Evolutionary conservation across 495 filamentous ascomycete species (phyloP), one percentile per base, ranked within the genome.

Genomic region (Neurospora sp.): DNA sequence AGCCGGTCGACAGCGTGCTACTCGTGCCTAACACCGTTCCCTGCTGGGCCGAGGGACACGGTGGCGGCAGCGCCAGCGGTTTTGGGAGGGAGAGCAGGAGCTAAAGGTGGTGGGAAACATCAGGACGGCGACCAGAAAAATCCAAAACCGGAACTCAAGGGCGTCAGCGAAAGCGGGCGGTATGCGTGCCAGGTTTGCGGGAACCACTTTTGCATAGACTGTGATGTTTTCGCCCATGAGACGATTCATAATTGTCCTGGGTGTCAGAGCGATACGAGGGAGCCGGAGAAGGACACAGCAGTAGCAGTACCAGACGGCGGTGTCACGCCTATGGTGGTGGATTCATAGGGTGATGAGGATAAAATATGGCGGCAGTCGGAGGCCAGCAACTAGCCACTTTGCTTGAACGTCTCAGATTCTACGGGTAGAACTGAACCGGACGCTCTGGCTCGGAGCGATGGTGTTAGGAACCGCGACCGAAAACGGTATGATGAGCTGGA

Each of bases 201-300:
- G 7, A 91, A 92, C 69, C 93, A 97, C 80, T 99, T 98, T 77
- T 99, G 96, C 85, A 94, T 98, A 75, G 96, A 98, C 79, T 99
- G 96, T 78, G 96, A 98, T 81, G 87, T 98, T 6, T 98, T 93
- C 82, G 91, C 91, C 31, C 96, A 99, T 82, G 93, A 97, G 81
- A 89, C 93, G 4, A 86, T 97, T 53, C 94, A 99, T 80, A 98
- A 98, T 79, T 99, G 96, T 76, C 94, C 96, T 16, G 94, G 94
- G 0, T 99, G 96, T 79, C 92, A 97, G 83, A 93, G 91, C 81
- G 85, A 85, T 70, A 80, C 79, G 3, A 74, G 79, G 7, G 75
- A 48, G 27, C 39, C n/a, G 37, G 78, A 44, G 16, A 37, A 16
- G 22, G n/a, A 31, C 16, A 53, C 37, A 38, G 27, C 6, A 65